Evolutionary conservation across 257 asterid species (phyloP).

Genomic region (Capsicum baccatum): DNA sequence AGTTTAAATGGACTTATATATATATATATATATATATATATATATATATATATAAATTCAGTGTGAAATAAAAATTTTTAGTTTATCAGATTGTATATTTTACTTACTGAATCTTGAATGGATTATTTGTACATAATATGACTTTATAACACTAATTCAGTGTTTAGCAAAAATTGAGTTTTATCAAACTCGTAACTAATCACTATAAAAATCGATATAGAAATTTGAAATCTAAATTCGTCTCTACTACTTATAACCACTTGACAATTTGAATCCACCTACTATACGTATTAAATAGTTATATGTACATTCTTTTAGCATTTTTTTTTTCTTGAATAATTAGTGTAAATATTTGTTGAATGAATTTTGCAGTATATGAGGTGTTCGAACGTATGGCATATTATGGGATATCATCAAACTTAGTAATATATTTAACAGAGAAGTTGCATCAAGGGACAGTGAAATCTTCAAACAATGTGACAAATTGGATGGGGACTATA

Average conservation of each 20-base stretch:
- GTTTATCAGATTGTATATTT: neutral
- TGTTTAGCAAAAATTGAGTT: neutral
- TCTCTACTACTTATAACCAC: no score
- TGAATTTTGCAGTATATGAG: constrained; percentile 66
- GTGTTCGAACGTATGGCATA: constrained; percentile 94
- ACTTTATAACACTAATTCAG: neutral
- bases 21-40: no score
- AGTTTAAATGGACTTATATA: neutral
- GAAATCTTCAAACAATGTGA: constrained; percentile 72
- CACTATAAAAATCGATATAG: no score
- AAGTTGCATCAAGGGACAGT: constrained; percentile 74
- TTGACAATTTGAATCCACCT: no score
- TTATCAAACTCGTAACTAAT: neutral
- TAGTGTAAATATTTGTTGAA: no score
- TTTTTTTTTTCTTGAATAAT: neutral
- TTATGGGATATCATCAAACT: constrained; percentile 77
- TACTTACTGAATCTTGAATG: neutral
- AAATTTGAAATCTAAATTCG: no score
- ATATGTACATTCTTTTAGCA: neutral
- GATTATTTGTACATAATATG: neutral
- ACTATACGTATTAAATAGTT: no score
- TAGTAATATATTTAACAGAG: constrained; percentile 68
- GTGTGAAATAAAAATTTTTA: neutral
- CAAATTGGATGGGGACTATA: constrained; percentile 80
- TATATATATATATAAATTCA: no score